Conservation (phyloP, 352 stramenopile genomes). For the Blastocystis sp. region DNA sequence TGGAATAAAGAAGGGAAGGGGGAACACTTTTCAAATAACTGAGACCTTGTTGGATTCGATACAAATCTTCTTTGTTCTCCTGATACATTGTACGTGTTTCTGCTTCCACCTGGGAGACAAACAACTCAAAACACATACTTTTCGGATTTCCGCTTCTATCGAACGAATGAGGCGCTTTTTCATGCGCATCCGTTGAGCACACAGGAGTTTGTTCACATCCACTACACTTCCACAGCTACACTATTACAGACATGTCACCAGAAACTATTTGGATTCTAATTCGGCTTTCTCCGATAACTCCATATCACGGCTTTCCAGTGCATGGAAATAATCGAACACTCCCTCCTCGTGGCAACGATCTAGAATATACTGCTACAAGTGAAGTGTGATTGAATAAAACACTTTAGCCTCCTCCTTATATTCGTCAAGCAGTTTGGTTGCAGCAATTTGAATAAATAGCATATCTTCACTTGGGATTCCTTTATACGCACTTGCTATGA, state of each 20-base stretch:
- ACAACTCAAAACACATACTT: background rate
- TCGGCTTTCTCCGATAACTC: background rate
- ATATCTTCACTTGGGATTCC: background rate
- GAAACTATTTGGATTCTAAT: conserved; percentile 9
- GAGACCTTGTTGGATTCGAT: conserved; percentile 3
- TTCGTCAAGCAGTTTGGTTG: conserved; percentile 6
- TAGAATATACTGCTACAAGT: background rate
- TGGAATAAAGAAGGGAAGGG: background rate
- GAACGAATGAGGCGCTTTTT: conserved; percentile 22
- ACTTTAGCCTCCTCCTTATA: conserved; percentile 12
- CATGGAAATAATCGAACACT: conserved; percentile 27
- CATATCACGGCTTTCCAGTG: background rate
- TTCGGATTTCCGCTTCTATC: background rate
- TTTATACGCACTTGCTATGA: background rate
- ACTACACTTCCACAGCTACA: conserved; percentile 22
- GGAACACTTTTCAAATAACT: conserved; percentile 21
- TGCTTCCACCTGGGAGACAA: background rate
- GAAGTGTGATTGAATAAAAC: background rate
- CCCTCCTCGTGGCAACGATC: background rate
- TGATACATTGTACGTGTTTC: background rate
- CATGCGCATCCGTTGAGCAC: conserved; percentile 19
- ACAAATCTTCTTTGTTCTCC: conserved; percentile 10
- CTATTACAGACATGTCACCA: background rate
- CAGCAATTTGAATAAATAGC: conserved; percentile 9
- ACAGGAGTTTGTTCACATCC: conserved; percentile 43